Evolutionary conservation across 2,329 filamentous ascomycete genomes (phyloP).

Genomic region (Trichoderma arundinaceum): DNA sequence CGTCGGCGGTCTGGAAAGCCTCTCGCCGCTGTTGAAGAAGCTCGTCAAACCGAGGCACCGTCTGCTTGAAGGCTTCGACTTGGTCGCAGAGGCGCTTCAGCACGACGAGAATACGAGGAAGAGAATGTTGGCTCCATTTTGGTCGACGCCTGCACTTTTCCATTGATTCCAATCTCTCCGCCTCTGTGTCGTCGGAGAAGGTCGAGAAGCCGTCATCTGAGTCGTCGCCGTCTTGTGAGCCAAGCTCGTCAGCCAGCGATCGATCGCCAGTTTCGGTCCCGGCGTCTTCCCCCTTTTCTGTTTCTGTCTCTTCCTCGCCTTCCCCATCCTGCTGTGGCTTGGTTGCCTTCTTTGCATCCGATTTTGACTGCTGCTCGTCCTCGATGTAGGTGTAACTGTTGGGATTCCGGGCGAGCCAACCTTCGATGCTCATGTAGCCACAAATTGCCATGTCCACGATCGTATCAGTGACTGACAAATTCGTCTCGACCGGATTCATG

Average conservation of each 20-base stretch:
- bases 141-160: conserved; percentile 60
- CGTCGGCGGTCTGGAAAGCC: conserved; percentile 66
- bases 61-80: conserved; percentile 64
- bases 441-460: conserved; percentile 84
- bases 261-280: conserved; percentile 9
- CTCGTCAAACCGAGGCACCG: conserved; percentile 74
- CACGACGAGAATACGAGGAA: conserved; percentile 61
- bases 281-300: conserved; percentile 25
- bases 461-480: conserved; percentile 83
- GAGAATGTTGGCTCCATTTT: conserved; percentile 56
- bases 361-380: conserved; percentile 37
- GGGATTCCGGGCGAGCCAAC: conserved; percentile 84
- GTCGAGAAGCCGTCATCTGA: conserved; percentile 23
- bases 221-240: conserved; percentile 6
- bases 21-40: conserved; percentile 69
- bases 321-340: conserved; percentile 12
- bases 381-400: conserved; percentile 60
- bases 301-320: conserved; percentile 23
- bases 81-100: conserved; percentile 67
- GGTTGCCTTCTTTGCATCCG: neutral
- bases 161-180: conserved; percentile 53
- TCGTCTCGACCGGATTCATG: conserved; percentile 88
- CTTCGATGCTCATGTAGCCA: conserved; percentile 81
- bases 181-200: conserved; percentile 35
- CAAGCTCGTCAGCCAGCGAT: conserved; percentile 28